Conservation (phyloP, 345 rosid species). For the Camelina laxa region DNA sequence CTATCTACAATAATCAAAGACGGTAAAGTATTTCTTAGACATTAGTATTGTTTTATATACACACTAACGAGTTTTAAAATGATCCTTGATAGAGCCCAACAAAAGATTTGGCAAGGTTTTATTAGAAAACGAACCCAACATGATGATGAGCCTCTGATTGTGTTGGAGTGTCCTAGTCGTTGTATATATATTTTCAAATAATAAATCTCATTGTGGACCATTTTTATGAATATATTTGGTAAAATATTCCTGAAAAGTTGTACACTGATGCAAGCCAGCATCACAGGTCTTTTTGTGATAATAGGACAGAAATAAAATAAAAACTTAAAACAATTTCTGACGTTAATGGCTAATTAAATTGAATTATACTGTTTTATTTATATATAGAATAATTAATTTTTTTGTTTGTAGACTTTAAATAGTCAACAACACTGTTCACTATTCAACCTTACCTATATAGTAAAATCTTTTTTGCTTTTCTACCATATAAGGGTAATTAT, state of each 20-base stretch:
- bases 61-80: slow-evolving; percentile 11
- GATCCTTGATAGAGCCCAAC: slow-evolving; percentile 21
- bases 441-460: slow-evolving; percentile 11
- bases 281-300: slow-evolving; percentile 18
- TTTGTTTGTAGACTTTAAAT: neutral
- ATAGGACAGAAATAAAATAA: slow-evolving; percentile 5
- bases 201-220: slow-evolving; percentile 20
- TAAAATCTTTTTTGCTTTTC: neutral
- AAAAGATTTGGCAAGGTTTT: slow-evolving; percentile 29
- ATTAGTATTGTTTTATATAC: neutral
- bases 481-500: neutral
- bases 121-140: slow-evolving; percentile 36
- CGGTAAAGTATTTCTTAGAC: slow-evolving; percentile 32
- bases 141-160: slow-evolving; percentile 43
- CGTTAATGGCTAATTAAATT: neutral
- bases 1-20: slow-evolving; percentile 19
- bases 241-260: slow-evolving; percentile 35
- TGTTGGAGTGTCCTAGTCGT: slow-evolving; percentile 32
- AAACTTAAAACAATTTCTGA: neutral
- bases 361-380: neutral
- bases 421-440: slow-evolving; percentile 4
- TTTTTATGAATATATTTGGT: slow-evolving; percentile 1
- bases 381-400: neutral
- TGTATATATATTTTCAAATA: slow-evolving; percentile 1
- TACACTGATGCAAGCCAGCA: slow-evolving; percentile 40